Percentiles rank a stretch among this genome's conserved stretches.
Evolutionary conservation across 306 rosid species (phyloP).

Genomic region (Rosa multiflora): DNA sequence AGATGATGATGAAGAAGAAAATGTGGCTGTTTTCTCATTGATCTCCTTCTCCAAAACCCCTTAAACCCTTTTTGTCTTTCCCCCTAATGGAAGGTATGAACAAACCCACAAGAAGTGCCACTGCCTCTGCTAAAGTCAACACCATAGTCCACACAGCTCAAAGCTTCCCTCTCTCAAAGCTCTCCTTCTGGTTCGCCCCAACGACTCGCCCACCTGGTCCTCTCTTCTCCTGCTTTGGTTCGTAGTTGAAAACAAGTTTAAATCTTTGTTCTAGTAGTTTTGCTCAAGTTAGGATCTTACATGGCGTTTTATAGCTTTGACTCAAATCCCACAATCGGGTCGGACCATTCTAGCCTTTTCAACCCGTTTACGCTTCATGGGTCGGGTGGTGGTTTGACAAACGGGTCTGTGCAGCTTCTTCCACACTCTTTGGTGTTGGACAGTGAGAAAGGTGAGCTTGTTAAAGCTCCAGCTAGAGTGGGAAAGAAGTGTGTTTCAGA

Average conservation of each 20-base stretch:
- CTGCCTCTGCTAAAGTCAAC: conserved; percentile 12
- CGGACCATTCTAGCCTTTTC: conserved; percentile 26
- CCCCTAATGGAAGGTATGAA: conserved; percentile 57
- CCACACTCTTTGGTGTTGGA: conserved; percentile 52
- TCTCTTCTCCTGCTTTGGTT: conserved; percentile 34
- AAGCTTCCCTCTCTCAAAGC: conserved; percentile 46
- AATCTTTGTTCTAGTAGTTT: background rate
- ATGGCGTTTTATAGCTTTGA: conserved; percentile 39
- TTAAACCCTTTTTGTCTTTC: conserved; percentile 22
- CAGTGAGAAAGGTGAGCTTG: conserved; percentile 58
- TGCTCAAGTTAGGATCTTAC: background rate
- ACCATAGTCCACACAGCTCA: conserved; percentile 32
- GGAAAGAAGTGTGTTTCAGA: conserved; percentile 58
- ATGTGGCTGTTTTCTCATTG: conserved; percentile 54
- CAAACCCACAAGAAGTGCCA: conserved; percentile 21
- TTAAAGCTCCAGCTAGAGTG: conserved; percentile 43
- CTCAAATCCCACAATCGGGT: conserved; percentile 32
- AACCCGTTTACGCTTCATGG: conserved; percentile 32
- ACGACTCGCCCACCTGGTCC: conserved; percentile 75
- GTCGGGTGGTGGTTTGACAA: conserved; percentile 24
- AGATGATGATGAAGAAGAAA: conserved; percentile 43
- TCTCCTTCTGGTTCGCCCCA: conserved; percentile 72
- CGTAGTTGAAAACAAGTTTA: background rate
- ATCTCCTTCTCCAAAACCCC: conserved; percentile 21
- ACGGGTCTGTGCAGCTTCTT: conserved; percentile 26